Evolutionary conservation across 345 rosid genomes (phyloP).

Genomic region (Eutrema japonicum): DNA sequence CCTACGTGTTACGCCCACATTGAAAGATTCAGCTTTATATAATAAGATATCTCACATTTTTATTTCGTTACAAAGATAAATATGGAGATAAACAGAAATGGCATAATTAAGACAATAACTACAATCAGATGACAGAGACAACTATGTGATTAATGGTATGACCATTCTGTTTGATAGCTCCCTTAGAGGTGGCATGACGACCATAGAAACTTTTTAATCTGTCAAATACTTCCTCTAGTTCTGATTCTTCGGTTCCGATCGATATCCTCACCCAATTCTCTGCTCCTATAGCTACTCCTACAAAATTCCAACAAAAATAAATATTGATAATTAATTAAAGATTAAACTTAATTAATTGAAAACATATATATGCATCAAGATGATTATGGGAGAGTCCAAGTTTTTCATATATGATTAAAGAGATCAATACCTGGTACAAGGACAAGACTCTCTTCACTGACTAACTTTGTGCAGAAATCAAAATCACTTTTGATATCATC

Average conservation of each 20-base stretch:
- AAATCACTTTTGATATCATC: conserved; percentile 55
- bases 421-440: conserved; percentile 59
- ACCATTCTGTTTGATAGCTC: neutral
- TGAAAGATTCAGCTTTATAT: too few relatives aligned
- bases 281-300: conserved; percentile 56
- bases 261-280: conserved; percentile 64
- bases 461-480: conserved; percentile 60
- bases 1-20: too few relatives aligned
- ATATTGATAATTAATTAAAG: neutral
- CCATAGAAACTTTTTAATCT: conserved; percentile 56
- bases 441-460: conserved; percentile 59
- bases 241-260: conserved; percentile 50
- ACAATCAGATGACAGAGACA: neutral
- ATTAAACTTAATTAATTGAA: neutral
- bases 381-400: neutral
- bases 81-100: neutral
- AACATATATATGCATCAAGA: neutral
- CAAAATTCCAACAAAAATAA: neutral
- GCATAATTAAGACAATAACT: neutral
- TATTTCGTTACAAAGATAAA: neutral
- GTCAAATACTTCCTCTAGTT: conserved; percentile 54
- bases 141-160: neutral
- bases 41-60: neutral
- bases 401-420: neutral
- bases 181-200: conserved; percentile 40